Evolutionary conservation across 2,329 filamentous ascomycete species (phyloP), one percentile per base, ranked within the genome.

Genomic region (Colletotrichum incanum): DNA sequence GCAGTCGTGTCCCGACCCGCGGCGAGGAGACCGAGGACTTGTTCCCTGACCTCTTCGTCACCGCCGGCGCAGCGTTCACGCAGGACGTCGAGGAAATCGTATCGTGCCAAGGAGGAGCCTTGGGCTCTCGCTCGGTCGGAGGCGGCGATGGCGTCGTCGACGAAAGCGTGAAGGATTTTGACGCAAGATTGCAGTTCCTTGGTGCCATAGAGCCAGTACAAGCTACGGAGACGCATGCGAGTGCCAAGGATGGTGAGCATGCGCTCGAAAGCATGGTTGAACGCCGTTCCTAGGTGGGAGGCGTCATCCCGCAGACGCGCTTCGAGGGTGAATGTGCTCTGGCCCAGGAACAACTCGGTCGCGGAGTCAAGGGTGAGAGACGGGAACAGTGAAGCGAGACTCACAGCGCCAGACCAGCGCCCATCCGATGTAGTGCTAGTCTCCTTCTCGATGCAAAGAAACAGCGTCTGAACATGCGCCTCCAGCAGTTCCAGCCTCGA

Each of bases 401-500:
- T 67, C 18, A 71, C 56, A 39, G 67, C 26, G 34, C 37, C 9
- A 3, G 52, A 58, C 66, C 66, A 64, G 16, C 23, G 14, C 1
- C 16, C 66, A 0, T 26, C 31, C 26, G 54, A 6, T 12, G 59
- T 18, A 8, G 45, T 14, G 7, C 23, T 41, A 5, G 26, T 31
- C 28, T 43, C 47, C 23, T 58, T 56, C 49, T 71, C 67, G 61
- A 73, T 71, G 41, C 69, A 64, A 28, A 56, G 52, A 31, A 73
- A 67, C 28, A 82, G 76, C 18, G 75, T 77, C 65, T 82, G 78
- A 20, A 86, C 79, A 67, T 80, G 77, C 67, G 86, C 84, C 49
- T 84, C 81, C 2, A 86, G 47, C 3, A 71, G 76, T 2, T 81
- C 79, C 18, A 86, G 79, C 72, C 87, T 81, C 71, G 81, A 81